Evolutionary conservation across 345 rosid genomes (phyloP).

Genomic region (Lepidium aucheri): DNA sequence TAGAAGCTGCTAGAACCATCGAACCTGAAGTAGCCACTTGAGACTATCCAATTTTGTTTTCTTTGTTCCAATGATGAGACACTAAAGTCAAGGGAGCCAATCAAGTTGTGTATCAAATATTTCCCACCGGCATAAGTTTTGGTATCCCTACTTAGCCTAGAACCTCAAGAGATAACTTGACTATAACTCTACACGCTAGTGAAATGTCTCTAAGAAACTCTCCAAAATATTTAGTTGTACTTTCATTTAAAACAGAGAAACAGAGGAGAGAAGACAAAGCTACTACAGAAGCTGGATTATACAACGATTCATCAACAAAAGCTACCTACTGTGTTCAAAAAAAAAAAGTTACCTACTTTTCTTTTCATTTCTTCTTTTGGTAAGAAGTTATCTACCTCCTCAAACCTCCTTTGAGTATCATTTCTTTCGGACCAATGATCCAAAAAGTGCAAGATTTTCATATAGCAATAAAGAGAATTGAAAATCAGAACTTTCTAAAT

Average conservation of each 20-base stretch:
- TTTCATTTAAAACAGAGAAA: not conserved
- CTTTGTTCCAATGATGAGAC: not conserved
- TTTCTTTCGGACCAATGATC: not conserved
- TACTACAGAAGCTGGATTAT: not conserved
- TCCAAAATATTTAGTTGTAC: not conserved
- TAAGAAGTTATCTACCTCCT: not conserved
- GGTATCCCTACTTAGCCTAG: not conserved
- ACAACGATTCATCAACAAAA: not conserved
- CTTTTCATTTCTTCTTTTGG: too few species aligned
- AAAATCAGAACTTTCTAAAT: not conserved
- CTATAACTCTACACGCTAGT: not conserved
- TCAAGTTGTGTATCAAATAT: not conserved
- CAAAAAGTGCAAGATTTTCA: not conserved
- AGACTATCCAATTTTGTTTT: not conserved
- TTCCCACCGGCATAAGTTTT: not conserved
- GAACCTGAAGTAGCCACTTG: not conserved
- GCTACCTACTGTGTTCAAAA: too few species aligned
- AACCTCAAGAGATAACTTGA: not conserved
- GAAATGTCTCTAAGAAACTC: not conserved
- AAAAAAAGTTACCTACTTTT: not conserved
- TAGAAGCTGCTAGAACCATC: not conserved
- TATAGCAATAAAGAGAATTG: not conserved
- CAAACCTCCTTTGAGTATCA: not conserved
- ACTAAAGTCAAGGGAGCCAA: not conserved
- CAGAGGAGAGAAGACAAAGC: not conserved